Conservation (phyloP, 139 green algal species). For the Chlorella sorokiniana region DNA sequence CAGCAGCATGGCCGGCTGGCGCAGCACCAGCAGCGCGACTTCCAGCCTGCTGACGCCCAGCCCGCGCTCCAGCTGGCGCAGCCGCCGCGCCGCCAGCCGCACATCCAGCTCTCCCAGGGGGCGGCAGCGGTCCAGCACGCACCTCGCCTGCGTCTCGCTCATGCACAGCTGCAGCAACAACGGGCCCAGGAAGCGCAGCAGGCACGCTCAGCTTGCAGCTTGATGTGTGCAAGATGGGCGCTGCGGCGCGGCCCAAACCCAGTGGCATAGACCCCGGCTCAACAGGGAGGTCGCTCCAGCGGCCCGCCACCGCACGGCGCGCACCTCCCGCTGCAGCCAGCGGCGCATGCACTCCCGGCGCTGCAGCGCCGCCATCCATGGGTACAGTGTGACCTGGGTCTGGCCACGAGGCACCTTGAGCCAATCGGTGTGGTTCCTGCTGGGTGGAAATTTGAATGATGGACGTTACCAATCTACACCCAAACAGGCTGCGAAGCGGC, state of each 20-base stretch:
- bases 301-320: neutral
- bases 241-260: neutral
- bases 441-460: neutral
- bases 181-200: neutral
- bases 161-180: conserved; percentile 5
- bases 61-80: neutral
- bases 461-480: no score
- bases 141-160: conserved; percentile 10
- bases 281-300: neutral
- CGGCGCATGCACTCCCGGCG: conserved; percentile 16
- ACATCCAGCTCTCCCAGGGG: conserved; percentile 4
- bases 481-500: no score
- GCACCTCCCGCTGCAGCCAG: conserved; percentile 23
- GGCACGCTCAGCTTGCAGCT: neutral
- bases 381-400: neutral
- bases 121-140: conserved; percentile 11
- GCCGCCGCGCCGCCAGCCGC: conserved; percentile 6
- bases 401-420: conserved; percentile 15
- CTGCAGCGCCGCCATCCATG: conserved; percentile 7
- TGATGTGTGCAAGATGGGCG: neutral
- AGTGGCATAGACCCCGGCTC: neutral
- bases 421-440: neutral
- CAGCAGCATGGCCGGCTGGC: conserved; percentile 10
- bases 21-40: conserved; percentile 14
- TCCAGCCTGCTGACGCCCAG: conserved; percentile 9